Conservation (phyloP, 495 filamentous ascomycete genomes). For the Viridothelium virens region DNA sequence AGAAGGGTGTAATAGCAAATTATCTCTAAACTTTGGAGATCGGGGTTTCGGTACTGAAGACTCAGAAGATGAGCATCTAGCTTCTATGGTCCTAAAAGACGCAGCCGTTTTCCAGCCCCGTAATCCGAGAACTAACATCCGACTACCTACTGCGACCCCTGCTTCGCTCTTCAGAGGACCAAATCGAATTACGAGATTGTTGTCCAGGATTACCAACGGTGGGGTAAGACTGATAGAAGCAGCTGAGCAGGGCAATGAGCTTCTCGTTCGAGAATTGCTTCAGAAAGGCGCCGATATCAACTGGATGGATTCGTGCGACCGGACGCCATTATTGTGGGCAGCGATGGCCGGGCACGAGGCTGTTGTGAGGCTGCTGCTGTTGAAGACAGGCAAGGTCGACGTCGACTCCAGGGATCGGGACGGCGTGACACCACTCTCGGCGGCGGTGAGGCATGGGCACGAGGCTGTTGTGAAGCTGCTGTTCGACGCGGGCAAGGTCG, state of each 20-base stretch:
- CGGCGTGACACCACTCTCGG: conserved; percentile 13
- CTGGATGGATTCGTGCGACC: too few species aligned
- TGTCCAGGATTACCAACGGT: too few species aligned
- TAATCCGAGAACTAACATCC: not conserved
- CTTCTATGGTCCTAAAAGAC: not conserved
- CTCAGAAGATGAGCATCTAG: not conserved
- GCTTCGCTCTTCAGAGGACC: too few species aligned
- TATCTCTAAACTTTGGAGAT: not conserved
- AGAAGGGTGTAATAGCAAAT: not conserved
- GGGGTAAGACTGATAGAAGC: too few species aligned
- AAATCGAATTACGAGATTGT: too few species aligned
- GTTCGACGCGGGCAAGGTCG: conserved; percentile 20
- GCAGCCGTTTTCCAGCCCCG: not conserved
- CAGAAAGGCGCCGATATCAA: too few species aligned
- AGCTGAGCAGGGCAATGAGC: too few species aligned
- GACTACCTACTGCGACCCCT: too few species aligned
- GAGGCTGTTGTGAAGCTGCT: conserved; percentile 21
- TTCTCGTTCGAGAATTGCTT: too few species aligned
- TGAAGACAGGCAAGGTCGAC: conserved; percentile 9
- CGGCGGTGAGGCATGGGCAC: conserved; percentile 11
- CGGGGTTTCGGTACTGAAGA: not conserved
- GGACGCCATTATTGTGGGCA: too few species aligned
- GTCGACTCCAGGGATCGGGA: conserved; percentile 10
- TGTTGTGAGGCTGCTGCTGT: too few species aligned
- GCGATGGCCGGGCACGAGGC: too few species aligned